Evolutionary conservation across 805 yeast genomes (phyloP), one percentile per base, ranked within the genome.

Genomic region (Monosporozyma servazzii): DNA sequence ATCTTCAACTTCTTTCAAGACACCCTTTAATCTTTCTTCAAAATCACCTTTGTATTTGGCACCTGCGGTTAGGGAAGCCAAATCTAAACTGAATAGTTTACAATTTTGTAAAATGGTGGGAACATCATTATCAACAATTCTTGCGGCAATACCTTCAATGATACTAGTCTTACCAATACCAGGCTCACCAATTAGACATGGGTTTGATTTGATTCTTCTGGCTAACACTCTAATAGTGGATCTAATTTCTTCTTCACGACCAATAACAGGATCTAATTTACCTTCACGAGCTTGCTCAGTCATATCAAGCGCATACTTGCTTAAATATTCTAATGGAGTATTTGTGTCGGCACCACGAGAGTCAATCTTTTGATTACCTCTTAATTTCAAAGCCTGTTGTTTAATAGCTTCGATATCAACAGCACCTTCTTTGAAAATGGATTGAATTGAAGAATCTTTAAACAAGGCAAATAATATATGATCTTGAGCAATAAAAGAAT

Each of bases 121-220:
- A 15, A 93, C 96, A 70, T 93, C 99, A 56, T 87, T 87, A 64
- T 93, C 97, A 54, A 93, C 82, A 56, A 93, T 88, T 72, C 99
- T 79, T 71, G 91, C 98, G 11, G 99, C 98, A 51, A 93, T 97
- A 63, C 98, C 99, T 73, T 93, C 99, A 49, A 93, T 96, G 61
- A 93, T 91, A 30, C 96, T 87, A 39, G 99, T 93, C 73, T 93
- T 93, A 77, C 99, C 99, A 50, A 93, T 97, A 81, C 99, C 99
- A 42, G 99, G 96, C 64, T 93, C 99, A 76, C 99, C 99, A 62
- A 93, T 89, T 54, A 93, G 73, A 61, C 96, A 93, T 15, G 98
- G 96, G 66, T 93, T 93, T 6, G 97, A 90, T 71, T 93, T 93
- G 42, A 96, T 87, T 72, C 99, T 82, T 73, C 99, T 84, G n/a